Conservation (phyloP, 257 asterid species). For the Ophiorrhiza pumila region DNA sequence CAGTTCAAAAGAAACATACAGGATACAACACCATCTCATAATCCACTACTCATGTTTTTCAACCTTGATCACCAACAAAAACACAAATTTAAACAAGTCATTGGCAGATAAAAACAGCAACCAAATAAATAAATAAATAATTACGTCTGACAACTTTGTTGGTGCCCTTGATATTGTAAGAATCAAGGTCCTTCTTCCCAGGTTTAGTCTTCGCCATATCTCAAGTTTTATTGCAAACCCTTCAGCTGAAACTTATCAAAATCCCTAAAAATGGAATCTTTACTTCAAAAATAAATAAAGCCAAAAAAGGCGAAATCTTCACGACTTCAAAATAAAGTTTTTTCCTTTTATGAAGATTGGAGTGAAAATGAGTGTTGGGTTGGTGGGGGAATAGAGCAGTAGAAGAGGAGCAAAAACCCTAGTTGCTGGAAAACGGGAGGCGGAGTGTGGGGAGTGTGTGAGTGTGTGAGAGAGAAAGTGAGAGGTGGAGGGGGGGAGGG, state of each 20-base stretch:
- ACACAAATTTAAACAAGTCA: neutral
- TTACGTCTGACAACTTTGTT: slow-evolving; percentile 79
- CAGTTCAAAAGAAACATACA: neutral
- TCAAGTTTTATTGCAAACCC: neutral
- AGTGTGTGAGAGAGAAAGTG: neutral
- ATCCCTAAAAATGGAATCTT: neutral
- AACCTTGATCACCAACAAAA: neutral
- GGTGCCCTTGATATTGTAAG: slow-evolving; percentile 86
- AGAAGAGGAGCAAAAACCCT: slow-evolving; percentile 22
- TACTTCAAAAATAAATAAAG: neutral
- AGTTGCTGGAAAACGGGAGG: slow-evolving; percentile 12
- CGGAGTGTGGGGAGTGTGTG: neutral
- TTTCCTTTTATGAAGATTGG: neutral
- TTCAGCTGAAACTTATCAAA: neutral
- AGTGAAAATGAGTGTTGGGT: neutral
- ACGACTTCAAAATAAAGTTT: too few species aligned
- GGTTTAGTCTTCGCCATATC: slow-evolving; percentile 97
- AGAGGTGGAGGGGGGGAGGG: neutral
- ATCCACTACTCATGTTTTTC: neutral
- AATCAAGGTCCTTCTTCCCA: slow-evolving; percentile 85
- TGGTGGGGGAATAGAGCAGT: neutral
- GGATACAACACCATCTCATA: too few species aligned
- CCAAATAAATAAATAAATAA: neutral
- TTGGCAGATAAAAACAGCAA: neutral
- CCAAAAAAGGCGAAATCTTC: neutral